phyloP scores from a whole-genome alignment of 371 early-diverging fungal genomes.

The Blastocladiella emersonii region DNA sequence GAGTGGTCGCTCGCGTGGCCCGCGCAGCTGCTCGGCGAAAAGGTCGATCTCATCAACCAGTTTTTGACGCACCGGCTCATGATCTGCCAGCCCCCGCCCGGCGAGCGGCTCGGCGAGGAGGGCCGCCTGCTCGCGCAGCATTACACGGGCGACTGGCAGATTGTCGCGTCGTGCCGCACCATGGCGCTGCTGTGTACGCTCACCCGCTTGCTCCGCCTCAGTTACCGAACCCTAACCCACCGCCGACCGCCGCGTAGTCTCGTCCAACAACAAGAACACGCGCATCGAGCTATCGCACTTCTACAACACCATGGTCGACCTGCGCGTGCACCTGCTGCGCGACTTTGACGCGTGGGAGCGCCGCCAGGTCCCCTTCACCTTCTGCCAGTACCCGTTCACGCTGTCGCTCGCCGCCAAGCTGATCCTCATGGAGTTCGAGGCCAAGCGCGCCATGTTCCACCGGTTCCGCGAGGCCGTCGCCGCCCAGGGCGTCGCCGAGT shows the following conservation, averaged over 20 bases:
- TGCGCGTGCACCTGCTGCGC: conserved; percentile 55
- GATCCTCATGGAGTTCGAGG: conserved; percentile 74
- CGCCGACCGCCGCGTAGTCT: conserved; percentile 24
- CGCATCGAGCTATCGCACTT: conserved; percentile 57
- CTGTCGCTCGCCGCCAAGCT: conserved; percentile 72
- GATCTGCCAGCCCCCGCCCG: not conserved
- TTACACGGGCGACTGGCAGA: conserved; percentile 71
- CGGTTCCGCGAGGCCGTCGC: conserved; percentile 35
- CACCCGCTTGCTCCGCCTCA: not conserved
- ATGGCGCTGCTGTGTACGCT: conserved; percentile 70
- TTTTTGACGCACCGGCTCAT: conserved; percentile 45
- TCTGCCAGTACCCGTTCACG: conserved; percentile 83
- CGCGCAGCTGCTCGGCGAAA: conserved; percentile 41
- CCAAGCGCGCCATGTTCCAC: conserved; percentile 70
- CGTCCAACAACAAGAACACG: conserved; percentile 42
- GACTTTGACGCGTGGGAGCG: conserved; percentile 81
- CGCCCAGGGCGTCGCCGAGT: conserved; percentile 12
- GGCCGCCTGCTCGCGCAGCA: not conserved
- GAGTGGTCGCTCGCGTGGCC: conserved; percentile 61
- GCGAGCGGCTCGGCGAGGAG: not conserved
- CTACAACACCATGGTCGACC: conserved; percentile 70
- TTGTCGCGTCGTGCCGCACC: conserved; percentile 67
- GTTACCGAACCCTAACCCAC: not conserved
- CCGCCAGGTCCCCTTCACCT: conserved; percentile 61
- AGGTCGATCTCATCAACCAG: conserved; percentile 61